Percentiles rank a stretch among this genome's conserved stretches.
phyloP scores from a whole-genome alignment of 257 asterid genomes.

The Ilex asprella region DNA sequence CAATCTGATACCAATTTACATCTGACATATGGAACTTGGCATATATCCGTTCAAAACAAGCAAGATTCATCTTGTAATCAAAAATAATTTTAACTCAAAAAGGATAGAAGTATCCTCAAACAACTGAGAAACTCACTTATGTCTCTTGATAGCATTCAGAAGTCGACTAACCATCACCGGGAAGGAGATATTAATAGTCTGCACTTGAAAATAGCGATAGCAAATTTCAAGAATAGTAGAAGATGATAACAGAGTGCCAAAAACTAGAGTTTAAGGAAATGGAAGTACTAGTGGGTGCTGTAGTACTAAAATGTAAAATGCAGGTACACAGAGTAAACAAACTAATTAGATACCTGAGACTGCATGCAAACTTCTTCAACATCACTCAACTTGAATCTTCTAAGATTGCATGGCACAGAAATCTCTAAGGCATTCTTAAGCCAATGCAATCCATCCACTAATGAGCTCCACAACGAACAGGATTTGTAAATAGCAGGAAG shows the following conservation, averaged over 20 bases:
- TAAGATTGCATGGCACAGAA: slow-evolving; percentile 33
- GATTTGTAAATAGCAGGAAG: slow-evolving; percentile 46
- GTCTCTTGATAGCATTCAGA: slow-evolving; percentile 53
- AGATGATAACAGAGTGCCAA: background rate
- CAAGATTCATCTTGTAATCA: too few relatives aligned
- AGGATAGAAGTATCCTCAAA: background rate
- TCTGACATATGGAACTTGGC: background rate
- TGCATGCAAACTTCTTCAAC: slow-evolving; percentile 56
- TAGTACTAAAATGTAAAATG: background rate
- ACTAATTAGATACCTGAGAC: slow-evolving; percentile 46
- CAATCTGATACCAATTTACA: too few relatives aligned
- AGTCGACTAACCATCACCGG: slow-evolving; percentile 45
- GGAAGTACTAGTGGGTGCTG: background rate
- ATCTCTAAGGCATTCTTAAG: slow-evolving; percentile 63
- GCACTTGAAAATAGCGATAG: slow-evolving; percentile 26
- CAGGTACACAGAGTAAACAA: slow-evolving; percentile 7
- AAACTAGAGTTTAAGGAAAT: too few relatives aligned
- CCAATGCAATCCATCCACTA: slow-evolving; percentile 61
- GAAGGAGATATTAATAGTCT: slow-evolving; percentile 45
- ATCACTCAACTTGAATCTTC: slow-evolving; percentile 36
- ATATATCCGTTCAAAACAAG: background rate
- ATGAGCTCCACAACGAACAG: slow-evolving; percentile 33
- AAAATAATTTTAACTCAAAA: slow-evolving; percentile 5
- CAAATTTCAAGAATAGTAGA: background rate
- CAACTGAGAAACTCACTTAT: slow-evolving; percentile 48